A percentile compares a stretch with the other conserved stretches of the same genome.
These are phyloP conservation scores for Barbarea vulgaris DNA, from an alignment of 345 rosid genomes.

Conservation along the genomic window DNA sequence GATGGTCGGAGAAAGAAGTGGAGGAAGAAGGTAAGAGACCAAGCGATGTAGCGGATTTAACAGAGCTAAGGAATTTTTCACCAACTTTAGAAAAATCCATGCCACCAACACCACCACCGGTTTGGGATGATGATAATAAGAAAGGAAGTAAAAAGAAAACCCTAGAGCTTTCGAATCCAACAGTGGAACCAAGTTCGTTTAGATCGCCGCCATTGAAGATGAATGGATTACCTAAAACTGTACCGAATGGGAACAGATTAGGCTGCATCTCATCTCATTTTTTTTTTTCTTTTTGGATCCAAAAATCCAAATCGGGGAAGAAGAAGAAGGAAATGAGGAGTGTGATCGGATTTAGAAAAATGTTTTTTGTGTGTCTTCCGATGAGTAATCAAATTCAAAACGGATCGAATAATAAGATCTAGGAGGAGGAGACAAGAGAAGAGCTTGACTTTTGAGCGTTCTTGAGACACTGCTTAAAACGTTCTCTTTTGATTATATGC, in stretches of 20 bases:
- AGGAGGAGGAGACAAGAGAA: neutral
- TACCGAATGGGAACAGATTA: conserved; percentile 66
- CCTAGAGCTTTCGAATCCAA: conserved; percentile 77
- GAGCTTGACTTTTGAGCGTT: neutral
- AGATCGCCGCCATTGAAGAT: conserved; percentile 57
- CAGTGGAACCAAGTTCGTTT: conserved; percentile 48
- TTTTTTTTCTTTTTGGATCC: neutral
- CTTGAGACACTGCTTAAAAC: neutral
- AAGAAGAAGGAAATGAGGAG: neutral
- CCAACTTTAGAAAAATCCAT: conserved; percentile 97
- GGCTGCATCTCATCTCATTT: conserved; percentile 73
- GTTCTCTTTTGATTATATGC: neutral
- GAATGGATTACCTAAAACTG: conserved; percentile 62
- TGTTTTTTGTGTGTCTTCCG: neutral
- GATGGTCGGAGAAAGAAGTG: conserved; percentile 61
- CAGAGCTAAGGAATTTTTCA: conserved; percentile 89
- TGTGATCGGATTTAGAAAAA: neutral
- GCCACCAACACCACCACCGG: conserved; percentile 52
- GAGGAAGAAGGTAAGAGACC: conserved; percentile 69
- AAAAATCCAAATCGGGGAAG: conserved; percentile 38
- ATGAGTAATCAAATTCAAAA: neutral
- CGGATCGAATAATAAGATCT: neutral
- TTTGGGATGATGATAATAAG: conserved; percentile 66
- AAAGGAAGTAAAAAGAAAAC: conserved; percentile 83
- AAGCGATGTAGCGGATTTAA: conserved; percentile 88